Evolutionary conservation across 2,329 filamentous ascomycete species (phyloP).

Genomic region (Epichloe festucae): DNA sequence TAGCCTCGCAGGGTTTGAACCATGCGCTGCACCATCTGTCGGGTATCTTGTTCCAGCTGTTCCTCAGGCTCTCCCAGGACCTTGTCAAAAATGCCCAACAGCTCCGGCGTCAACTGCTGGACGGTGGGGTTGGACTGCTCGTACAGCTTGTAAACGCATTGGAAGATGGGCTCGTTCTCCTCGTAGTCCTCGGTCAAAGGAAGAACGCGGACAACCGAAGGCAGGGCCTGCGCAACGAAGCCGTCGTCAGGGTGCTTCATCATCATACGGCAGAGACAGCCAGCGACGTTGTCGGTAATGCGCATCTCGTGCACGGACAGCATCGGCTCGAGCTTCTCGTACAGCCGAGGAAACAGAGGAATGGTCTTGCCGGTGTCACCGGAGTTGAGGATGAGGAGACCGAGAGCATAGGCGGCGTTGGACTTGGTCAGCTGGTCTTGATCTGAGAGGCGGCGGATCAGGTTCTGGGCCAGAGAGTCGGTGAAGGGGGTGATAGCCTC

Average conservation of each 20-base stretch:
- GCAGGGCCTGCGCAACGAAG: conserved; percentile 70
- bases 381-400: conserved; percentile 73
- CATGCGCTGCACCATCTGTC: conserved; percentile 50
- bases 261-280: conserved; percentile 87
- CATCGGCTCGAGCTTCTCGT: conserved; percentile 75
- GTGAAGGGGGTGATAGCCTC: conserved; percentile 73
- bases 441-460: conserved; percentile 78
- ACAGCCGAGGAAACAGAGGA: conserved; percentile 63
- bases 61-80: conserved; percentile 60
- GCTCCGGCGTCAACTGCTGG: conserved; percentile 53
- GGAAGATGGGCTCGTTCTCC: conserved; percentile 89
- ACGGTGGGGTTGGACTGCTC: conserved; percentile 56
- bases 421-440: conserved; percentile 87
- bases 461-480: conserved; percentile 57
- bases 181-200: conserved; percentile 89
- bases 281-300: conserved; percentile 84
- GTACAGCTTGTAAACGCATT: conserved; percentile 81
- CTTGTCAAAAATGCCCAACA: conserved; percentile 59
- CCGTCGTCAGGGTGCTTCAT: conserved; percentile 73
- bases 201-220: conserved; percentile 63
- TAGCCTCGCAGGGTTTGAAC: conserved; percentile 32
- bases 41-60: conserved; percentile 61
- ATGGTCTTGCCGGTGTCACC: conserved; percentile 57
- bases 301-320: conserved; percentile 66
- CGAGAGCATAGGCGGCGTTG: conserved; percentile 85